Conservation (phyloP, 495 filamentous ascomycete genomes). For the Penicillium diatomitis region DNA sequence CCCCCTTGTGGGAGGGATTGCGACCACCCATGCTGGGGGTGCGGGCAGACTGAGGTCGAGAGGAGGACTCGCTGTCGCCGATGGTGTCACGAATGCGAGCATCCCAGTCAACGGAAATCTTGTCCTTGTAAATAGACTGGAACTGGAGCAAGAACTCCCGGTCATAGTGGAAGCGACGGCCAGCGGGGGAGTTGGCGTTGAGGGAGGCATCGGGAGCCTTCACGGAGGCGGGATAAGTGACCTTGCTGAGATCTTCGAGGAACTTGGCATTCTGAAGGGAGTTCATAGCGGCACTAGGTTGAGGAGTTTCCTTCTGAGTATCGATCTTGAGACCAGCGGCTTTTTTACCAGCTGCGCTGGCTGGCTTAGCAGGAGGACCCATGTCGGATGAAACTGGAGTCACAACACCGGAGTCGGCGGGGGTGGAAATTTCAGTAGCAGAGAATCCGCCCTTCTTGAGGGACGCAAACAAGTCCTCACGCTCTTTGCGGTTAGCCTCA, state of each 20-base stretch:
- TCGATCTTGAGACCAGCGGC: conserved; percentile 76
- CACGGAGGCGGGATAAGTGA: conserved; percentile 70
- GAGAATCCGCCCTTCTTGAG: conserved; percentile 45
- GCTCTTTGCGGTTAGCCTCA: conserved; percentile 30
- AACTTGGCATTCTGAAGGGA: conserved; percentile 81
- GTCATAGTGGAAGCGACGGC: conserved; percentile 89
- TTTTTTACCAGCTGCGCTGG: conserved; percentile 53
- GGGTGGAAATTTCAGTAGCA: conserved; percentile 39
- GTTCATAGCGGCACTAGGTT: conserved; percentile 86
- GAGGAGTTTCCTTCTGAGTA: conserved; percentile 76
- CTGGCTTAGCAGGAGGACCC: conserved; percentile 45
- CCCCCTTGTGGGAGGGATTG: conserved; percentile 33
- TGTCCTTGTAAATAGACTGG: conserved; percentile 86
- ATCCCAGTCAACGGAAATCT: conserved; percentile 87
- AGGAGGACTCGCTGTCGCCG: conserved; percentile 61
- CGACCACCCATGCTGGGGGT: conserved; percentile 47
- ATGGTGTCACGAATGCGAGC: conserved; percentile 74
- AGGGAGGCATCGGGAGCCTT: conserved; percentile 83
- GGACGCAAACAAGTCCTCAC: conserved; percentile 42
- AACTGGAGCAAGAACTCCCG: conserved; percentile 96
- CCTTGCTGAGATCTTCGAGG: conserved; percentile 56
- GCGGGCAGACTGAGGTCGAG: conserved; percentile 58
- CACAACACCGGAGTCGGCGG: conserved; percentile 46
- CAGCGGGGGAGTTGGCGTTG: conserved; percentile 62
- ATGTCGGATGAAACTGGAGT: conserved; percentile 49